These are phyloP conservation scores for Diplotaxis tenuifolia DNA, from an alignment of 345 rosid genomes.

Conservation along the genomic window DNA sequence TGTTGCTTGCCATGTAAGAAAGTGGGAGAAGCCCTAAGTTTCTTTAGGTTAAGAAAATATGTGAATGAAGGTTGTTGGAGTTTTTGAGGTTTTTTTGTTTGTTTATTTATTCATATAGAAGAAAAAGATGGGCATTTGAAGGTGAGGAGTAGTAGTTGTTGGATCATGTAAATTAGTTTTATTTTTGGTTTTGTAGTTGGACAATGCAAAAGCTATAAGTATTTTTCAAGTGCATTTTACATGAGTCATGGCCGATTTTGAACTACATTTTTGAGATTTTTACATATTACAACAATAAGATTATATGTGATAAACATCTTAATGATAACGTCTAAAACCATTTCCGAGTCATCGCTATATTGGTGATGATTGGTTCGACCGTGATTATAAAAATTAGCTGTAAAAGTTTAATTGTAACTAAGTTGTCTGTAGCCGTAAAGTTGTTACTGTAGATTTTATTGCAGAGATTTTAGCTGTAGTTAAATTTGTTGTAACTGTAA, in stretches of 20 bases:
- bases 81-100: background rate
- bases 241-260: background rate
- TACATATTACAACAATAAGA: no score
- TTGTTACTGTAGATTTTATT: no score
- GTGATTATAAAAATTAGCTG: no score
- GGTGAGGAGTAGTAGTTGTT: conserved; percentile 6
- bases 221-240: background rate
- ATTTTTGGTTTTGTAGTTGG: background rate
- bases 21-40: background rate
- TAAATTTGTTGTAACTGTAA: no score
- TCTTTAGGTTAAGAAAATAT: background rate
- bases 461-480: no score
- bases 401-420: no score
- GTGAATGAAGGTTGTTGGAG: background rate
- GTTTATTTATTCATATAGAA: background rate
- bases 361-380: no score
- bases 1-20: conserved; percentile 27
- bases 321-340: no score
- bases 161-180: conserved; percentile 27
- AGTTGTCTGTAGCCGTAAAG: no score
- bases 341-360: no score
- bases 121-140: background rate
- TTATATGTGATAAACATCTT: no score
- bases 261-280: background rate
- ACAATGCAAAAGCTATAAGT: background rate